A percentile compares a stretch with the other conserved stretches of the same genome.
Evolutionary conservation across 2,329 filamentous ascomycete species (phyloP).

Genomic region (Lachnellula subtilissima): DNA sequence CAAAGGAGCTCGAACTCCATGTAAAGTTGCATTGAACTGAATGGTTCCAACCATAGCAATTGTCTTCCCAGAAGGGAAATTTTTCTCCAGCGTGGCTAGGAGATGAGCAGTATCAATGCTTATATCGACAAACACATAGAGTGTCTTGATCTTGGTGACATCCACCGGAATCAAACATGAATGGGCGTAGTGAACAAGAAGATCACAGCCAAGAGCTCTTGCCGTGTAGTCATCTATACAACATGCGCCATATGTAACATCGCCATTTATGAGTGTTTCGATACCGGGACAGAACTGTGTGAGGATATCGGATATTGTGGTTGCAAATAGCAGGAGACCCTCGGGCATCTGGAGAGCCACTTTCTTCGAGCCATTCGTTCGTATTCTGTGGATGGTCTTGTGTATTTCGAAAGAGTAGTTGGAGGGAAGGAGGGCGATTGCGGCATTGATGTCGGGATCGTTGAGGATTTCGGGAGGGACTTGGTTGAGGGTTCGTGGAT

Average conservation of each 20-base stretch:
- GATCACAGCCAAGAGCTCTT: constrained; percentile 84
- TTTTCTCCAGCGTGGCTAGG: constrained; percentile 78
- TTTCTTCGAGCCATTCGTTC: constrained; percentile 69
- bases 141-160: constrained; percentile 91
- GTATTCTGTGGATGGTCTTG: constrained; percentile 94
- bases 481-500: constrained; percentile 80
- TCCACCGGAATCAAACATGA: constrained; percentile 95
- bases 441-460: constrained; percentile 78
- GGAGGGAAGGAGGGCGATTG: constrained; percentile 78
- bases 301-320: constrained; percentile 94
- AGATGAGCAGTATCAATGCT: constrained; percentile 89
- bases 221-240: constrained; percentile 99
- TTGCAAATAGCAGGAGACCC: constrained; percentile 89
- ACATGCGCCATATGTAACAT: constrained; percentile 97
- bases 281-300: constrained; percentile 88
- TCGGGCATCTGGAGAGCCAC: constrained; percentile 97
- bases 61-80: constrained; percentile 79
- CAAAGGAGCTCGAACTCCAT: constrained; percentile 72
- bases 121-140: constrained; percentile 98
- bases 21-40: constrained; percentile 96
- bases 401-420: constrained; percentile 99
- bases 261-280: constrained; percentile 96
- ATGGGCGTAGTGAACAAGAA: constrained; percentile 95
- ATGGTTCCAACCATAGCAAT: constrained; percentile 95
- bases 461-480: constrained; percentile 83